Evolutionary conservation across 164 flowering plant genomes (phyloP).

Genomic region (Saururus chinensis): DNA sequence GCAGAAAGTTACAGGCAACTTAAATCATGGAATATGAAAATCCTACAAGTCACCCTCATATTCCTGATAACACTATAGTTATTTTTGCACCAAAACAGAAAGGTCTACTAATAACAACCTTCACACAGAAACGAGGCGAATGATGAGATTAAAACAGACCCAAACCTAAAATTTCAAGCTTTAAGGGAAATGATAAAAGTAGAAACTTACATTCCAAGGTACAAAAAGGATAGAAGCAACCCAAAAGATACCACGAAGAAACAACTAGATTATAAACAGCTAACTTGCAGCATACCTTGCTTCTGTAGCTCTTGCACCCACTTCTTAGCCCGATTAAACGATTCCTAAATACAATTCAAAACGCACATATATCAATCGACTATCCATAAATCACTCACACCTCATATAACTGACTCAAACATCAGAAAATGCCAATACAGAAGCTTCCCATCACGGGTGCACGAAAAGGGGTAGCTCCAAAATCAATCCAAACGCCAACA

Average conservation of each 20-base stretch:
- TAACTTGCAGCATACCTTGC: constrained; percentile 29
- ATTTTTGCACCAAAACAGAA: neutral
- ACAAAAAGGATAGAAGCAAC: no score
- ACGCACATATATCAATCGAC: neutral
- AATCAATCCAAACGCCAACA: no score
- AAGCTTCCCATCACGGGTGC: no score
- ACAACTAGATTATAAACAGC: no score
- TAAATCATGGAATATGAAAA: neutral
- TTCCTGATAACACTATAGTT: neutral
- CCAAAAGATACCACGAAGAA: no score
- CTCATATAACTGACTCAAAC: no score
- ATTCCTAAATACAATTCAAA: constrained; percentile 23
- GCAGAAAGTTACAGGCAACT: constrained; percentile 2
- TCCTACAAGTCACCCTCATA: neutral
- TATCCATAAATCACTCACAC: neutral
- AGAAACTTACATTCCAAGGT: no score
- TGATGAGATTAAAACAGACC: neutral
- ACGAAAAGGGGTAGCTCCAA: no score
- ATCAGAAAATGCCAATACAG: no score
- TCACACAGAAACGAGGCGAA: neutral
- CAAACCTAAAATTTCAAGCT: neutral
- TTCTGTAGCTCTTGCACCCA: constrained; percentile 68
- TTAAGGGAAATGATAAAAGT: neutral
- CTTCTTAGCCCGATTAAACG: constrained; percentile 54
- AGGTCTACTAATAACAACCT: neutral